Conservation (phyloP, 306 rosid species). For the Morella rubra region DNA sequence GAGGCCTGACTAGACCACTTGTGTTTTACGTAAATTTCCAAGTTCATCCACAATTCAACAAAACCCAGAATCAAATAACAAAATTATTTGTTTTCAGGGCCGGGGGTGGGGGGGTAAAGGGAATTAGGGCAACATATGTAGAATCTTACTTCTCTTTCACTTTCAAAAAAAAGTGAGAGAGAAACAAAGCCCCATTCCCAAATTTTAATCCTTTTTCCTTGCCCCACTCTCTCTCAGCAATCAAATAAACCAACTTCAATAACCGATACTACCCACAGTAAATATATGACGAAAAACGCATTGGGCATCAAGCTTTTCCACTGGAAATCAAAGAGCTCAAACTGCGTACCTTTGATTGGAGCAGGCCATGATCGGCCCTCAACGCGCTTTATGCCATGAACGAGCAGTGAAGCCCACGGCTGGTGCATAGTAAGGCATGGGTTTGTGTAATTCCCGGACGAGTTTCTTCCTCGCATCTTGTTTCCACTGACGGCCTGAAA, state of each 20-base stretch:
- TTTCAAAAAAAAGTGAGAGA: too few species aligned
- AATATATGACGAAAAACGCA: neutral
- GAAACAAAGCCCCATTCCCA: too few species aligned
- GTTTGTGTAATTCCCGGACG: conserved; percentile 55
- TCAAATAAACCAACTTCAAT: neutral
- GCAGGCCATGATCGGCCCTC: conserved; percentile 95
- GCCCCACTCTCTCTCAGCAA: too few species aligned
- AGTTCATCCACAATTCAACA: neutral
- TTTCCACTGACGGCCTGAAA: neutral
- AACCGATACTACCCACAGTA: neutral
- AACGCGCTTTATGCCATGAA: conserved; percentile 81
- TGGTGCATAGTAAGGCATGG: conserved; percentile 95
- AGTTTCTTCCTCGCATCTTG: conserved; percentile 40
- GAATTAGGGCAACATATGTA: too few species aligned
- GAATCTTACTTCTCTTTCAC: too few species aligned
- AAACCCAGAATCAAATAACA: neutral
- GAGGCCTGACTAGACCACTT: neutral
- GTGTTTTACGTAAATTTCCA: neutral
- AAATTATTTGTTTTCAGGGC: too few species aligned
- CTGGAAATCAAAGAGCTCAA: neutral
- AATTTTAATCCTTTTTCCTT: too few species aligned
- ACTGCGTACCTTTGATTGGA: conserved; percentile 62
- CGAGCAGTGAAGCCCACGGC: conserved; percentile 97
- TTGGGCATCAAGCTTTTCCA: neutral
- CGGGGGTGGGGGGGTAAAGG: too few species aligned